Base-by-base conservation (phyloP, 169 alveolate genomes). In the Plasmodium knowlesi region DNA sequence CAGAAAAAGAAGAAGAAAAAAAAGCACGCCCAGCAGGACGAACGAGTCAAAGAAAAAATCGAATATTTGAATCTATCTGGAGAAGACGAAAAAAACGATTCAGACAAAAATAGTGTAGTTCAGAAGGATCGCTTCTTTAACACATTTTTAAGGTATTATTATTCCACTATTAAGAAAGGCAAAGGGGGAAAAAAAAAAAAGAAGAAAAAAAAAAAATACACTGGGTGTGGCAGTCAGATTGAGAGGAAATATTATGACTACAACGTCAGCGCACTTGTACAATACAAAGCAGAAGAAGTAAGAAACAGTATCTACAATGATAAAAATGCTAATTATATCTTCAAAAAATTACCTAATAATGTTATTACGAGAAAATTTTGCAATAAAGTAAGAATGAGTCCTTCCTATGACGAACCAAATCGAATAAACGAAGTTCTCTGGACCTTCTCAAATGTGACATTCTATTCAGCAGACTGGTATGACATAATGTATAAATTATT, bases 381-480 rank as follows among this genome's bases (percentile, higher is more conserved):
- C 14, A 41, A 86, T 34, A 74, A 86, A 4, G 34, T 70, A 76
- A 74, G 67, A 82, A 57, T n/a, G 39, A 57, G 8, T n/a, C 5
- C 22, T n/a, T 41, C 25, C 14, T 25, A 86, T 53, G 70, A 16
- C 39, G 80, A 28, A 41, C 43, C 54, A 34, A 73, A 57, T 37
- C 22, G 67, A 19, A 16, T n/a, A 28, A 70, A 28, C 43, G 93
- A 86, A 74, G 76, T 86, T 32, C 37, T 74, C 14, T 86, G 86
- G 88, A 86, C 93, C 6, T 86, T 37, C 22, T 86, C 93, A 57
- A 89, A 79, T 79, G 94, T 79, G 16, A 89, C 74, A 57, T 79
- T 78, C 82, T 89, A 89, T 79, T 54, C 94, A 25, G 80, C 90
- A 10, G 94, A 89, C 72, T 89, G 94, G 94, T 89, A 89, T 89